A percentile compares a stretch with the other conserved stretches of the same genome.
phyloP scores from a whole-genome alignment of 2,329 filamentous ascomycete genomes.

The Arthrinium phaeospermum region DNA sequence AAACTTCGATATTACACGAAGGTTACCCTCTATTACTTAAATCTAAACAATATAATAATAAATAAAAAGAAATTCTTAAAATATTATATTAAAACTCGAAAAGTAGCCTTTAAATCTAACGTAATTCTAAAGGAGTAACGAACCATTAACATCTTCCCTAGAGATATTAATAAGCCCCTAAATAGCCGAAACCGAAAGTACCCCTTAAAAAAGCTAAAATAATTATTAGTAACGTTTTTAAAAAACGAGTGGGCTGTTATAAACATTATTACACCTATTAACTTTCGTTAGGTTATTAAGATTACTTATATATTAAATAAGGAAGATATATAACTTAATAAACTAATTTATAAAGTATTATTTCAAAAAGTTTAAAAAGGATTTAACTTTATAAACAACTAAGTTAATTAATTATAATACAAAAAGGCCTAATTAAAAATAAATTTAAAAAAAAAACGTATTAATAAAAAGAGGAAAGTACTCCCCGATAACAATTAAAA shows the following conservation, averaged over 20 bases:
- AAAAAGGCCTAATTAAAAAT: neutral
- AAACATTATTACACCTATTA: neutral
- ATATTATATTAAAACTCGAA: neutral
- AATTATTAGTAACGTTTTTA: neutral
- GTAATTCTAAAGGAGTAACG: neutral
- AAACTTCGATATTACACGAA: neutral
- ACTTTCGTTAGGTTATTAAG: neutral
- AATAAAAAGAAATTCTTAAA: neutral
- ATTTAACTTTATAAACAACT: neutral
- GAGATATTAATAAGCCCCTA: neutral
- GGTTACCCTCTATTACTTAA: neutral
- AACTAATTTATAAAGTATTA: neutral
- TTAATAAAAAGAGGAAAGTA: neutral
- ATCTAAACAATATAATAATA: neutral
- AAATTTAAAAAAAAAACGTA: neutral
- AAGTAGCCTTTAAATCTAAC: neutral
- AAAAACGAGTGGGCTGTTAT: neutral
- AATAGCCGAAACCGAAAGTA: neutral
- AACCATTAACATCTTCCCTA: neutral
- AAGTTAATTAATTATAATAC: neutral
- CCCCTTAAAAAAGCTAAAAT: neutral
- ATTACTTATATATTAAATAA: neutral
- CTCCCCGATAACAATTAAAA: neutral
- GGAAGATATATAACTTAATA: neutral
- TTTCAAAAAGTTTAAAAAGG: neutral